Base-by-base conservation (phyloP, 2,329 filamentous ascomycete species). In the Pseudocercospora macadamiae region DNA sequence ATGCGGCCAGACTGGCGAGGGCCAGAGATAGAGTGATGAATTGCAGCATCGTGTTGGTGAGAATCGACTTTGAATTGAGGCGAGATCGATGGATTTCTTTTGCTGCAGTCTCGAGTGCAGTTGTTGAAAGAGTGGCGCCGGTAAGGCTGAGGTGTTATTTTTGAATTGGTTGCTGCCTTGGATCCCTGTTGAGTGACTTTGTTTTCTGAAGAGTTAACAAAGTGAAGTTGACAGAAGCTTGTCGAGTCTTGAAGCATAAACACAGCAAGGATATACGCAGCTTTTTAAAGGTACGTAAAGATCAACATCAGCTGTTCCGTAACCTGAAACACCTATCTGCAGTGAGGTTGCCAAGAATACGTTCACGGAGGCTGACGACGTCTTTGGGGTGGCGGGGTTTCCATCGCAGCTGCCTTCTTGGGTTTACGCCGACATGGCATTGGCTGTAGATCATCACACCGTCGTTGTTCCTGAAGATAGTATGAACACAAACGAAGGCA, bases 21-120 rank as follows among this genome's bases (percentile, higher is more conserved):
- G 56, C 23, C 4, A 55, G 32, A n/a, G 52, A 10, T 9, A 61
- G n/a, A 19, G 59, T 36, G 23, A 61, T 16, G 16, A 23, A 26
- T 30, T 42, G 47, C 16, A 59, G 45, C 59, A 61, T 59, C n/a
- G 44, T 58, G 42, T n/a, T n/a, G 39, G 12, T n/a, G 7, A 44
- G 39, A 12, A 16, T 37, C 12, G 34, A 4, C 12, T 3, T 3
- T 12, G 18, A n/a, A 16, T 37, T 37, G 34, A 37, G 32, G 10
- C n/a, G 32, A 3, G 32, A 34, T 9, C 32, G 3, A 34, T n/a
- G n/a, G n/a, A n/a, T n/a, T n/a, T n/a, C n/a, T n/a, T n/a, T n/a
- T n/a, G n/a, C n/a, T n/a, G n/a, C n/a, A n/a, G n/a, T n/a, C n/a
- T n/a, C n/a, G n/a, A n/a, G n/a, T n/a, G n/a, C n/a, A n/a, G n/a